A percentile compares a stretch with the other conserved stretches of the same genome.
Evolutionary conservation across 176 grass and related monocot species (phyloP).

Genomic region (bread wheat (Triticum aestivum)): DNA sequence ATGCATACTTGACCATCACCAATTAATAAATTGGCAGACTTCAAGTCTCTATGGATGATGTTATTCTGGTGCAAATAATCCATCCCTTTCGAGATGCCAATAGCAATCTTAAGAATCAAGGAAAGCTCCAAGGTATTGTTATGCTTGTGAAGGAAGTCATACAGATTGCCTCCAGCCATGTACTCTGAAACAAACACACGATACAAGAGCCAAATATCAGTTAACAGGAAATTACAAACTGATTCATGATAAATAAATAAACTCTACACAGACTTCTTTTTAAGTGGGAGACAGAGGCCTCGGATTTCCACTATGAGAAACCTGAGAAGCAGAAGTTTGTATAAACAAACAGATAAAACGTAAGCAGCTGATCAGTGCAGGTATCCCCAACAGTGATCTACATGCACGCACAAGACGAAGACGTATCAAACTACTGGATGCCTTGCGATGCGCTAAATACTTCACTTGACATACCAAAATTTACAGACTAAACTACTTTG

Average conservation of each 20-base stretch:
- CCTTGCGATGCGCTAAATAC: background rate
- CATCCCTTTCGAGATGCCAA: slow-evolving; percentile 89
- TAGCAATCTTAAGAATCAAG: slow-evolving; percentile 68
- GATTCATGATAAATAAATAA: background rate
- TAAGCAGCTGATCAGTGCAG: background rate
- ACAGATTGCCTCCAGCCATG: slow-evolving; percentile 84
- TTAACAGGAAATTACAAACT: background rate
- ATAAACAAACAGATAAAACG: background rate
- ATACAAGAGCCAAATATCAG: slow-evolving; percentile 1
- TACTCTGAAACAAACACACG: slow-evolving; percentile 63
- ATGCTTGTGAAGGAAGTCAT: slow-evolving; percentile 84
- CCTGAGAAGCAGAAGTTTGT: background rate
- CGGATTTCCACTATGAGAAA: background rate
- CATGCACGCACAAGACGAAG: background rate
- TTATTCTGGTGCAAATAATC: slow-evolving; percentile 89
- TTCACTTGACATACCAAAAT: background rate
- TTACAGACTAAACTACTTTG: slow-evolving; percentile 13
- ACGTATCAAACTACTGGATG: background rate
- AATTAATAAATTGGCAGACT: slow-evolving; percentile 89
- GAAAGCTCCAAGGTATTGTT: slow-evolving; percentile 65
- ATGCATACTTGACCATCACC: slow-evolving; percentile 58
- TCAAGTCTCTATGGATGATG: slow-evolving; percentile 94
- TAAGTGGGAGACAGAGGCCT: background rate
- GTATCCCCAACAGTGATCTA: background rate
- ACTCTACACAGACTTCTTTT: background rate